phyloP scores from a whole-genome alignment of 176 grass and related monocot genomes.

The Paspalum vaginatum region DNA sequence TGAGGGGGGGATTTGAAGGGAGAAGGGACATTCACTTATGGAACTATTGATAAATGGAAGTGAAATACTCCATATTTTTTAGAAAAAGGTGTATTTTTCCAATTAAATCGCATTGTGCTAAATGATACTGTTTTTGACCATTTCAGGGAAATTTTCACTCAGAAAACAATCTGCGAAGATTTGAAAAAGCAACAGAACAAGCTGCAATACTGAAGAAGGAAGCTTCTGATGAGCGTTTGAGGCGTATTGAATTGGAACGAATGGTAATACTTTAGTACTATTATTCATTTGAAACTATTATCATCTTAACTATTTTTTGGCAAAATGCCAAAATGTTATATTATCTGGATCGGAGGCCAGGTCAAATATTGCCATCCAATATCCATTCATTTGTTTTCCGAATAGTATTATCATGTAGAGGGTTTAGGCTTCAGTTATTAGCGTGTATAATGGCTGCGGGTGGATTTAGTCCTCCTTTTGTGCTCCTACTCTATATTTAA shows the following conservation, averaged over 20 bases:
- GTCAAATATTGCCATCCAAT: slow-evolving; percentile 5
- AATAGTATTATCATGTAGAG: slow-evolving; percentile 7
- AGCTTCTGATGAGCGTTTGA: slow-evolving; percentile 51
- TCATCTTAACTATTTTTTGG: background rate
- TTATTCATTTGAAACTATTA: background rate
- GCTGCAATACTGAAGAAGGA: slow-evolving; percentile 43
- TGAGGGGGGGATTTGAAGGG: background rate
- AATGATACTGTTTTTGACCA: slow-evolving; percentile 22
- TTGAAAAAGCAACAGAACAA: slow-evolving; percentile 41
- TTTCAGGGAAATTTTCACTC: slow-evolving; percentile 43
- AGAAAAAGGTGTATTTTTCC: background rate
- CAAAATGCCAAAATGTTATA: background rate
- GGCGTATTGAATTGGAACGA: slow-evolving; percentile 51
- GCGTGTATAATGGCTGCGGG: too few species aligned
- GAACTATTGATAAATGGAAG: background rate
- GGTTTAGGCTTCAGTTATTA: background rate
- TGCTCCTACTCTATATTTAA: too few species aligned
- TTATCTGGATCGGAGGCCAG: background rate
- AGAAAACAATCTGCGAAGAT: slow-evolving; percentile 25
- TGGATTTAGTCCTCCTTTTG: too few species aligned
- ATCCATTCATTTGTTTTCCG: background rate
- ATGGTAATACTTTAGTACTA: slow-evolving; percentile 40
- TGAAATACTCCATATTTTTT: background rate
- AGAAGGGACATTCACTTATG: background rate
- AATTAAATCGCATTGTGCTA: slow-evolving; percentile 4